Conservation (phyloP, 805 yeast species). For the Schwanniomyces yamadae region DNA sequence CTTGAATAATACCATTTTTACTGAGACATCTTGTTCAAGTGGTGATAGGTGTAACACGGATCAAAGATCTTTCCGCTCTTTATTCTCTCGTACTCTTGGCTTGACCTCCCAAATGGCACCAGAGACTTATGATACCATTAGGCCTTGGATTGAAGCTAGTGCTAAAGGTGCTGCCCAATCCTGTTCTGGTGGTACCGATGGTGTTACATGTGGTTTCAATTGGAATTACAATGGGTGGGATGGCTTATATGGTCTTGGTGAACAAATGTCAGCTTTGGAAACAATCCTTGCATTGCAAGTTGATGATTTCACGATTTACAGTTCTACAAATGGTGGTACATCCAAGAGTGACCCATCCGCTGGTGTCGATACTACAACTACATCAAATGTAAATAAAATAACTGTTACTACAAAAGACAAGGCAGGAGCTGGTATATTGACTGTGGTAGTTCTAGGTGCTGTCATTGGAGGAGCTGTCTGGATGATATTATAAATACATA, state of each 20-base stretch:
- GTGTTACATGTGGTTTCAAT: conserved; percentile 78
- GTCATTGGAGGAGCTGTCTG: conserved; percentile 70
- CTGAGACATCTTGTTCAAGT: conserved; percentile 57
- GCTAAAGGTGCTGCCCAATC: conserved; percentile 75
- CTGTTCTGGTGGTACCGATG: conserved; percentile 83
- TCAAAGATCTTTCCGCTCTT: conserved; percentile 74
- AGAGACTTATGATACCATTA: conserved; percentile 40
- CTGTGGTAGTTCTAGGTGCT: conserved; percentile 67
- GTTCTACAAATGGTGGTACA: conserved; percentile 36
- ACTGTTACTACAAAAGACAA: conserved; percentile 60
- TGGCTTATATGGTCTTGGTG: conserved; percentile 73
- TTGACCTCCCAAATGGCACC: conserved; percentile 58
- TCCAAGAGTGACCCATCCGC: conserved; percentile 36
- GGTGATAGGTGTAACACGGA: conserved; percentile 57
- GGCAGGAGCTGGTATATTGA: conserved; percentile 89
- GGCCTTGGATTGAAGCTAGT: conserved; percentile 42
- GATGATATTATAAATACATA: conserved; percentile 61
- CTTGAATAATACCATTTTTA: conserved; percentile 51
- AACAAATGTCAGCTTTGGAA: conserved; percentile 79
- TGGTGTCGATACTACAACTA: conserved; percentile 33
- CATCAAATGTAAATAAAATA: conserved; percentile 41
- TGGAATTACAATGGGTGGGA: conserved; percentile 69
- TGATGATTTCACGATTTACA: conserved; percentile 21
- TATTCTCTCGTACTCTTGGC: conserved; percentile 63
- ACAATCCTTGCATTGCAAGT: conserved; percentile 43